Evolutionary conservation across 2,329 filamentous ascomycete genomes (phyloP), one percentile per base, ranked within the genome.

Genomic region (Tetracladium maxilliforme): DNA sequence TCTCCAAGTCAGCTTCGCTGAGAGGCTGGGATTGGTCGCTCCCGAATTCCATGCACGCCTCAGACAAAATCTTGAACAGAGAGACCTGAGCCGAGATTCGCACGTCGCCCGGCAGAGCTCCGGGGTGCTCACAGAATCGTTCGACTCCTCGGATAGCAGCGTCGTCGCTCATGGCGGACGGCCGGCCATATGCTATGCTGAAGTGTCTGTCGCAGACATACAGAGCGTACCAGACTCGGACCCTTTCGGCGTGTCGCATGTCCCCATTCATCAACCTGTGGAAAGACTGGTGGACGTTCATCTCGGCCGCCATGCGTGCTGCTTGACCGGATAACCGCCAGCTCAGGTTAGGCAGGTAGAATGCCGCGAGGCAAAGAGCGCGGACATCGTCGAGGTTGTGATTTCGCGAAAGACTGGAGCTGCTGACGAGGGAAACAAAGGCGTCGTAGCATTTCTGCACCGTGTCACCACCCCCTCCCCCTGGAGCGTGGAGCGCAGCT

Each of bases 191-290:
- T 1, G 70, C 59, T 25, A 76, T 73, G 26, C 64, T 70, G 15
- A 74, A 65, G 40, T 76, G 70, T 31, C 73, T 69, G 36, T 76
- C 70, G 37, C 69, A 74, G 2, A 73, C 66, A 36, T 74, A 76
- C 1, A 72, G 45, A 17, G 71, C 41, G 40, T 73, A 75, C 66
- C 68, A 75, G 6, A 76, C 47, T 21, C 70, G 53, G 5, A 69
- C 59, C 14, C 61, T 56, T 30, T 71, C 61, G 35, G 61, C 57
- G 27, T 64, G 53, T 32, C 64, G 53, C 6, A 34, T 45, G 17
- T 56, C 51, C 0, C 60, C 59, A 14, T 54, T 51, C 3, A 61
- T 48, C 21, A 62, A 51, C 35, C 58, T 60, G 22, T 56, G 52
- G 29, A 59, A 64, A 28, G 54, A 61, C 30, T 63, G 61, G 34